These are phyloP conservation scores for Pleurotus eryngii DNA, from an alignment of 768 basidiomycete genomes.

Conservation along the genomic window DNA sequence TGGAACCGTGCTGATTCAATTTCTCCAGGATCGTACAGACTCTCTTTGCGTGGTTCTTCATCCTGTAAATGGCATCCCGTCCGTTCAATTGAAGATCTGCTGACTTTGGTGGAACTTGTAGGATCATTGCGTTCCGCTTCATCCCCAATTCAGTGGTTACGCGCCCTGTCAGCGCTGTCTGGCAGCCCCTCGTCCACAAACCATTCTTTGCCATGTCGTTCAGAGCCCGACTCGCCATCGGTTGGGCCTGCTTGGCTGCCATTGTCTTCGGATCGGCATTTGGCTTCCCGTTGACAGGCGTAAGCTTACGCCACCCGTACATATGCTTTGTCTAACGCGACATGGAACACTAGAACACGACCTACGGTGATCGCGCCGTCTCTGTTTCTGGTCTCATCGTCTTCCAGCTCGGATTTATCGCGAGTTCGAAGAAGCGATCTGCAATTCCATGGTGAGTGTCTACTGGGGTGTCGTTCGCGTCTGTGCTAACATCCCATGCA, in stretches of 20 bases:
- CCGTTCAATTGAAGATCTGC: neutral
- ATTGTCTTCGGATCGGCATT: constrained; percentile 87
- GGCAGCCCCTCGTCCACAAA: constrained; percentile 59
- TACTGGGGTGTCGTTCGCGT: constrained; percentile 2
- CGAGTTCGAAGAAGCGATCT: constrained; percentile 58
- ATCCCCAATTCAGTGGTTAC: constrained; percentile 71
- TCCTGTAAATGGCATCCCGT: constrained; percentile 45
- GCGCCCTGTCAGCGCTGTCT: constrained; percentile 67
- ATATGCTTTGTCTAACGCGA: too few species aligned
- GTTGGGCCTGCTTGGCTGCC: constrained; percentile 74
- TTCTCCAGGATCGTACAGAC: constrained; percentile 71
- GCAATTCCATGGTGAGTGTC: constrained; percentile 65
- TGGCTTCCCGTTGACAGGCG: constrained; percentile 63
- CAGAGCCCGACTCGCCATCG: constrained; percentile 52
- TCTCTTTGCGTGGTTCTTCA: constrained; percentile 79
- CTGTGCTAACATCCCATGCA: neutral
- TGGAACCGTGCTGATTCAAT: neutral
- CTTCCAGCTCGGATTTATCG: constrained; percentile 76
- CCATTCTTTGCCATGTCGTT: constrained; percentile 65
- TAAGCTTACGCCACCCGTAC: constrained; percentile 25
- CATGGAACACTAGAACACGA: constrained; percentile 38
- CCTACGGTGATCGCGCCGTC: constrained; percentile 79
- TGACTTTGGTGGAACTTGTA: constrained; percentile 17
- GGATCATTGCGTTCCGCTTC: constrained; percentile 82
- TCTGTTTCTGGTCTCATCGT: constrained; percentile 76